Evolutionary conservation across 306 rosid species (phyloP), one percentile per base, ranked within the genome.

Genomic region (Fragaria ananassa): DNA sequence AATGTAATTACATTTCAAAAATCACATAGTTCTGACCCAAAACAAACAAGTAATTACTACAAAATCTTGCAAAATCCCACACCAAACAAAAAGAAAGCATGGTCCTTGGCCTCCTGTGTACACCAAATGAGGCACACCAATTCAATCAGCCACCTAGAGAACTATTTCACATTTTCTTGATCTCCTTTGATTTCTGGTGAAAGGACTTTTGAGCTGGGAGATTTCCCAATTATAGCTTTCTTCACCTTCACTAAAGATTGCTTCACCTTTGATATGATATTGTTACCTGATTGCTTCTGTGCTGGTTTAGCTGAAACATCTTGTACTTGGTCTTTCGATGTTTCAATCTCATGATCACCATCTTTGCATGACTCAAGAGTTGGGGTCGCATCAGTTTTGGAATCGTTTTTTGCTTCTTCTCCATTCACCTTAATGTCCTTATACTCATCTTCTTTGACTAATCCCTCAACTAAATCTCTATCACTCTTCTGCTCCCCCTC

Each of bases 221-320:
- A 90, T 81, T 87, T 92, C 15, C 93, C 93, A 44, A 85, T 92
- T 71, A 92, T 87, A 17, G 97, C 97, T 81, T 92, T 92, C 86
- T 86, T 92, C 79, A 95, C 97, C 76, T 92, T 92, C 73, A 84
- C 97, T 10, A 92, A 83, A 56, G 96, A 85, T 71, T 90, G 96
- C 71, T 92, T 92, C 66, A 92, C 93, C 88, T 92, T 92, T 49
- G 96, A 88, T 50, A 92, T 78, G 21, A 90, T 75, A 81, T 85
- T 90, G 83, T 87, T 90, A 76, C 85, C 87, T 75, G 97, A 87
- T 41, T 90, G 97, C 87, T 86, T 92, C 14, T 87, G 96, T 65
- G 78, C 79, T 21, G 89, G 82, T 71, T 91, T 91, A 42, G 83
- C 79, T 58, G 87, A 72, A 74, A 85, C 75, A 19, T 47, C 82